phyloP scores from a whole-genome alignment of 805 yeast species.

The Lachancea sp. region DNA sequence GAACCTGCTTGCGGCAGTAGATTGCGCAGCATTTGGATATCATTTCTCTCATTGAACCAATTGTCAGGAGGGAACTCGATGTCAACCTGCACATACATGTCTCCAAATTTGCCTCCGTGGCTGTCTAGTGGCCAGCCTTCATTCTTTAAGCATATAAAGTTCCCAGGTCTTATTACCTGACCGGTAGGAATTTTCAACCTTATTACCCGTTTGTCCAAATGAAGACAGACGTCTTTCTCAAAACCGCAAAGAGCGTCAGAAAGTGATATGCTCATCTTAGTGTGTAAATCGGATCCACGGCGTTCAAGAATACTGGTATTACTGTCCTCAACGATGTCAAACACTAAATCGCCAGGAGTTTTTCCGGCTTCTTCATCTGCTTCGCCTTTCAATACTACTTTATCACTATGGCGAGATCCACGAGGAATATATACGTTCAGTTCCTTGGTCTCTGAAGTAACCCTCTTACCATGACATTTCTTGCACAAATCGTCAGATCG shows the following conservation, averaged over 20 bases:
- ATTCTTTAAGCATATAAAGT: slow-evolving; percentile 51
- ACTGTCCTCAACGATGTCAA: slow-evolving; percentile 47
- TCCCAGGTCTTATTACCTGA: slow-evolving; percentile 74
- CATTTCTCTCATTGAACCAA: slow-evolving; percentile 76
- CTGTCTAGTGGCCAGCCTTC: slow-evolving; percentile 78
- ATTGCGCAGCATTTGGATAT: slow-evolving; percentile 46
- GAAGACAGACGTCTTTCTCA: slow-evolving; percentile 52
- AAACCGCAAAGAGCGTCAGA: slow-evolving; percentile 86
- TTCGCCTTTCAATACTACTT: slow-evolving; percentile 54
- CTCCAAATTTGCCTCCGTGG: slow-evolving; percentile 45
- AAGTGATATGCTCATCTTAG: slow-evolving; percentile 54
- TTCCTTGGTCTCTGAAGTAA: slow-evolving; percentile 58
- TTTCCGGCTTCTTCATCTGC: slow-evolving; percentile 75
- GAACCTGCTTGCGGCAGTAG: slow-evolving; percentile 41
- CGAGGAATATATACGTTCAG: slow-evolving; percentile 70
- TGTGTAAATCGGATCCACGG: slow-evolving; percentile 56
- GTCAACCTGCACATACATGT: slow-evolving; percentile 60
- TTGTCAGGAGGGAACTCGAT: slow-evolving; percentile 79
- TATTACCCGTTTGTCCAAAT: slow-evolving; percentile 73
- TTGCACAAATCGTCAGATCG: slow-evolving; percentile 65
- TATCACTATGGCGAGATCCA: slow-evolving; percentile 62
- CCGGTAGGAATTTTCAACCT: slow-evolving; percentile 65
- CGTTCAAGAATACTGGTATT: slow-evolving; percentile 47
- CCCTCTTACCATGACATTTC: slow-evolving; percentile 61
- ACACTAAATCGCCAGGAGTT: slow-evolving; percentile 69